A percentile compares a stretch with the other conserved stretches of the same genome.
Evolutionary conservation across 805 yeast genomes (phyloP).

Genomic region (Ogataea dorogensis): DNA sequence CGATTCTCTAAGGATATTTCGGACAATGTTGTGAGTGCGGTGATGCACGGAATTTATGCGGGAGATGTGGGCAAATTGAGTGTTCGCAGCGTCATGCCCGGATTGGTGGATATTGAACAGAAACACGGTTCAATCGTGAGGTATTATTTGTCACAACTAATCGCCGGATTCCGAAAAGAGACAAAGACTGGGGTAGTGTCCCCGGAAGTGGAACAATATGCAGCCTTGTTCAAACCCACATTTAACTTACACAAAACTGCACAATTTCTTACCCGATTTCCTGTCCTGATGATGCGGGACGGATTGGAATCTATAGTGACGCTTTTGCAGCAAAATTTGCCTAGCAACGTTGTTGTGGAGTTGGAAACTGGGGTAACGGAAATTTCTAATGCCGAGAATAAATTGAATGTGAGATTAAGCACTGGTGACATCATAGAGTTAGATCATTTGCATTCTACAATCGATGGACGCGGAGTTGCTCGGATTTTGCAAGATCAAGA

Average conservation of each 20-base stretch:
- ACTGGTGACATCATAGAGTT: conserved; percentile 3
- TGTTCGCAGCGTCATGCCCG: conserved; percentile 57
- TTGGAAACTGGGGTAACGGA: conserved; percentile 30
- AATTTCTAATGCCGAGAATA: conserved; percentile 16
- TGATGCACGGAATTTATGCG: conserved; percentile 88
- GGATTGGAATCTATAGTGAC: conserved; percentile 59
- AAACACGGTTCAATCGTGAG: conserved; percentile 57
- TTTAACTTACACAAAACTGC: conserved; percentile 40
- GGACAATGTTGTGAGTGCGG: conserved; percentile 69
- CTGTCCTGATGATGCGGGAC: conserved; percentile 54
- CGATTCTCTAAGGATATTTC: conserved; percentile 62
- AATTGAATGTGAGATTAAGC: conserved; percentile 10
- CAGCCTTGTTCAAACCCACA: conserved; percentile 37
- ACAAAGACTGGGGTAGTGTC: conserved; percentile 19
- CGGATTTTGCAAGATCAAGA: conserved; percentile 26
- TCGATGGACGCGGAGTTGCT: conserved; percentile 44
- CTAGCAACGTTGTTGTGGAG: conserved; percentile 42
- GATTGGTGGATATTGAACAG: conserved; percentile 55
- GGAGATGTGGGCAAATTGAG: conserved; percentile 73
- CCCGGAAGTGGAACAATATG: conserved; percentile 38
- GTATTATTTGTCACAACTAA: conserved; percentile 40
- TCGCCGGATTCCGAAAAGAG: conserved; percentile 19
- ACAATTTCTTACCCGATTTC: conserved; percentile 46
- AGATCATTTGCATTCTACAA: conserved; percentile 62
- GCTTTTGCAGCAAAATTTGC: conserved; percentile 39